phyloP scores from a whole-genome alignment of 2,329 filamentous ascomycete genomes.

The Colletotrichum falcatum region DNA sequence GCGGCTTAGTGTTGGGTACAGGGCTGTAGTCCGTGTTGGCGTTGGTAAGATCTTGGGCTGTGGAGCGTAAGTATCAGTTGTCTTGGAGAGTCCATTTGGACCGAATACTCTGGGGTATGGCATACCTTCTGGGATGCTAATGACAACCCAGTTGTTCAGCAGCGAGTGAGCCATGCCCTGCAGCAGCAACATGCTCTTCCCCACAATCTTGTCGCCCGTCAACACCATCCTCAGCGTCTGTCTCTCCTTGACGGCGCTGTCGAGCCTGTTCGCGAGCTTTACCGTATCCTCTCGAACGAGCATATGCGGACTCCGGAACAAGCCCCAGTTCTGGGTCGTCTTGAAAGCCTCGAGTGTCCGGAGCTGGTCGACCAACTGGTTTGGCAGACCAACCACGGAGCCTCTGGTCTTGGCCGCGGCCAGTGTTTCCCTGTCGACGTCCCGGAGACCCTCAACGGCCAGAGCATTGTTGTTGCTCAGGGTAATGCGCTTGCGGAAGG shows the following conservation, averaged over 20 bases:
- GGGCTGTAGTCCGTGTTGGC: slow-evolving; percentile 85
- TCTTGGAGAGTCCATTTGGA: not conserved
- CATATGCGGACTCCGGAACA: slow-evolving; percentile 85
- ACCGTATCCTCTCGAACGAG: slow-evolving; percentile 84
- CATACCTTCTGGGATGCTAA: slow-evolving; percentile 90
- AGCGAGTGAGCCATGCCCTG: slow-evolving; percentile 87
- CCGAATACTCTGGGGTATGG: slow-evolving; percentile 7
- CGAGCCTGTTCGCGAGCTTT: slow-evolving; percentile 74
- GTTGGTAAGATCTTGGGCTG: slow-evolving; percentile 84
- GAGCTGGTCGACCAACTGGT: slow-evolving; percentile 80
- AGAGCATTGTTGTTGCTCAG: slow-evolving; percentile 95
- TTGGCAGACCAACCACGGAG: slow-evolving; percentile 76
- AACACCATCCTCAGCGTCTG: slow-evolving; percentile 74
- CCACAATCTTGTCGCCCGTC: slow-evolving; percentile 78
- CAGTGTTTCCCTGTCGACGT: slow-evolving; percentile 68
- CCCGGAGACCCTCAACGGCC: slow-evolving; percentile 75
- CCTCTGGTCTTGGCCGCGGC: slow-evolving; percentile 68
- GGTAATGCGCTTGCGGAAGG: slow-evolving; percentile 87
- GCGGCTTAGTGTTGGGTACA: slow-evolving; percentile 67
- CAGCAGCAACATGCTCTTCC: slow-evolving; percentile 88
- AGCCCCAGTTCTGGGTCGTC: slow-evolving; percentile 84
- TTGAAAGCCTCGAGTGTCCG: slow-evolving; percentile 92
- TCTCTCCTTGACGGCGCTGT: slow-evolving; percentile 64
- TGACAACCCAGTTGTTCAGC: slow-evolving; percentile 86
- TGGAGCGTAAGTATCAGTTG: slow-evolving; percentile 22